phyloP scores from a whole-genome alignment of 768 basidiomycete species.

The Lentinula aciculospora region DNA sequence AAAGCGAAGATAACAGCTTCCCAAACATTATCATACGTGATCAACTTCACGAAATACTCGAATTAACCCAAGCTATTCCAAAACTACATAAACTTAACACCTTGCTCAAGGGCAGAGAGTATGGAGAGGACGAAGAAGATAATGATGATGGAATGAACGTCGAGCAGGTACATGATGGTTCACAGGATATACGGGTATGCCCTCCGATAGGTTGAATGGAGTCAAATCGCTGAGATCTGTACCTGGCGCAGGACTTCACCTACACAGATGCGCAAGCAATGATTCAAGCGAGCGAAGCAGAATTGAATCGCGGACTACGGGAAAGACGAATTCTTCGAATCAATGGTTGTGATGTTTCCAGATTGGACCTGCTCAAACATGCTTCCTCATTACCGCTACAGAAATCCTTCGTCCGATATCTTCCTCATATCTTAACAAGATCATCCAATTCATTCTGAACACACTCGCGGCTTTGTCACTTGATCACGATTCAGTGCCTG shows the following conservation, averaged over 20 bases:
- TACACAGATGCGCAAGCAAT: constrained; percentile 57
- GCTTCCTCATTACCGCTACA: constrained; percentile 18
- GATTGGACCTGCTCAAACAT: background rate
- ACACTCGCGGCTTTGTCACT: constrained; percentile 61
- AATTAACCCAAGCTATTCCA: constrained; percentile 74
- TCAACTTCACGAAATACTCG: constrained; percentile 78
- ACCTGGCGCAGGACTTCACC: constrained; percentile 26
- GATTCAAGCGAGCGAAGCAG: constrained; percentile 80
- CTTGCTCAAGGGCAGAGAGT: constrained; percentile 60
- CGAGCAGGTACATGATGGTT: constrained; percentile 19
- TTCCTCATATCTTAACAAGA: constrained; percentile 54
- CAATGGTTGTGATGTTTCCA: constrained; percentile 39
- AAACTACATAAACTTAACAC: constrained; percentile 60
- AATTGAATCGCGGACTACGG: constrained; percentile 59
- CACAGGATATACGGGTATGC: background rate
- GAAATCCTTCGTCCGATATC: constrained; percentile 74
- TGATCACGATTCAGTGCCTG: constrained; percentile 42
- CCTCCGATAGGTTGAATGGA: background rate
- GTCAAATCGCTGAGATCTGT: background rate
- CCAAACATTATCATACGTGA: constrained; percentile 62
- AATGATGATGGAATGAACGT: constrained; percentile 19
- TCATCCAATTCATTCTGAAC: constrained; percentile 74
- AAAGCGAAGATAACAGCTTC: constrained; percentile 22
- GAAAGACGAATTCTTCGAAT: constrained; percentile 70
- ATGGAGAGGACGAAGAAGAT: constrained; percentile 62